A percentile compares a stretch with the other conserved stretches of the same genome.
Conservation (phyloP, 1,284 basidiomycete species). For the Lignosus rhinocerotis region DNA sequence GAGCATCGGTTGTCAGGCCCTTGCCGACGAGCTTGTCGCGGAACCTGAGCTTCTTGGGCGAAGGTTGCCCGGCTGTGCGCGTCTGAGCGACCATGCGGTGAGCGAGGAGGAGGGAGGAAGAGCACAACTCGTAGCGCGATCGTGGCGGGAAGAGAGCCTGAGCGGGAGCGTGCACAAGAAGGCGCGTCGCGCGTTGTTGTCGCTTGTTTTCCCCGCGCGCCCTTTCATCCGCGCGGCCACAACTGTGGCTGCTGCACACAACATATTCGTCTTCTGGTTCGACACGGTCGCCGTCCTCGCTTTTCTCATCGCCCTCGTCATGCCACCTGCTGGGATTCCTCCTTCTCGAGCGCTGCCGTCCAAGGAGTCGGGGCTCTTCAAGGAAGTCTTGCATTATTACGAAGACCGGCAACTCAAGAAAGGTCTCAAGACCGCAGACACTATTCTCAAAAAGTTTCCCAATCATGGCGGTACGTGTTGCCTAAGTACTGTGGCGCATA, state of each 20-base stretch:
- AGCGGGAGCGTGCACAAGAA: slow-evolving; percentile 1
- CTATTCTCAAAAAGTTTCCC: slow-evolving; percentile 93
- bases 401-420: slow-evolving; percentile 91
- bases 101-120: not conserved
- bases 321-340: slow-evolving; percentile 36
- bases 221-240: not conserved
- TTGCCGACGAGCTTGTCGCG: slow-evolving; percentile 77
- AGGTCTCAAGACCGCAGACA: slow-evolving; percentile 89
- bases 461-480: slow-evolving; percentile 83
- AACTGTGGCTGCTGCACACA: slow-evolving; percentile 7
- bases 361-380: slow-evolving; percentile 88
- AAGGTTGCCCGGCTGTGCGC: slow-evolving; percentile 51
- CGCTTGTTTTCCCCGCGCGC: slow-evolving; percentile 22
- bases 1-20: slow-evolving; percentile 68
- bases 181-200: slow-evolving; percentile 29
- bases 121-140: not conserved
- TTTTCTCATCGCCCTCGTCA: slow-evolving; percentile 17
- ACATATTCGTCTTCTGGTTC: slow-evolving; percentile 3
- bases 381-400: slow-evolving; percentile 87
- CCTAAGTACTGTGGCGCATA: slow-evolving; percentile 12
- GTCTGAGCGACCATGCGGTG: slow-evolving; percentile 68
- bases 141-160: not conserved
- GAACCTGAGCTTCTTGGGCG: slow-evolving; percentile 69
- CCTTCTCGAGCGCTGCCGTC: slow-evolving; percentile 63
- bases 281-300: slow-evolving; percentile 6